Evolutionary conservation across 805 yeast genomes (phyloP).

Genomic region (Nakazawaea laoshanensis): DNA sequence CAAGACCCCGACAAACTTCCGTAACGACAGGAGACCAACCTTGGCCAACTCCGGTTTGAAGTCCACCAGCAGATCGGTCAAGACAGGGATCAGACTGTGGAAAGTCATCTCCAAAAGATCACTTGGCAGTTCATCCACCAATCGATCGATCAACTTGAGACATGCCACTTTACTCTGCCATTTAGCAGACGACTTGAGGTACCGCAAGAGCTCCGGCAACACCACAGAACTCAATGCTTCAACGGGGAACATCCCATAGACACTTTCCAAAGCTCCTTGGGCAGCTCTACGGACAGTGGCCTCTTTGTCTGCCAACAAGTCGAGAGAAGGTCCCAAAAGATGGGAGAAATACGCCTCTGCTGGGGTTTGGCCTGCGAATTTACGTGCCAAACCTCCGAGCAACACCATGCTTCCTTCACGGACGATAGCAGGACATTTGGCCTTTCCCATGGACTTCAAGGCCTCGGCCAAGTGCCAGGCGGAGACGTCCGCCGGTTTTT

Average conservation of each 20-base stretch:
- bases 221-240: conserved; percentile 74
- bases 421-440: conserved; percentile 63
- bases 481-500: conserved; percentile 36
- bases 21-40: conserved; percentile 67
- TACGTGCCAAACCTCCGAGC: conserved; percentile 43
- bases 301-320: conserved; percentile 80
- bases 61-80: conserved; percentile 87
- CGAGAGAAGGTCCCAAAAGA: conserved; percentile 57
- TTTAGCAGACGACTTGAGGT: conserved; percentile 76
- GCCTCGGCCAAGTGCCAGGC: conserved; percentile 64
- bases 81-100: conserved; percentile 68
- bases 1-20: conserved; percentile 66
- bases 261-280: conserved; percentile 64
- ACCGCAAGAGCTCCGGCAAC: conserved; percentile 49
- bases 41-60: conserved; percentile 94
- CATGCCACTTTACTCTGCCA: conserved; percentile 89
- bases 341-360: conserved; percentile 67
- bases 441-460: conserved; percentile 56
- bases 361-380: conserved; percentile 61
- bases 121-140: conserved; percentile 72
- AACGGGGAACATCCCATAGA: conserved; percentile 61
- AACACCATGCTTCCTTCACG: conserved; percentile 73
- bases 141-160: conserved; percentile 60
- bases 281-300: conserved; percentile 80
- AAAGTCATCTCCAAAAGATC: conserved; percentile 82